These are phyloP conservation scores for Aspergillus fumigatus DNA, from an alignment of 2,329 filamentous ascomycete species.

Conservation along the genomic window DNA sequence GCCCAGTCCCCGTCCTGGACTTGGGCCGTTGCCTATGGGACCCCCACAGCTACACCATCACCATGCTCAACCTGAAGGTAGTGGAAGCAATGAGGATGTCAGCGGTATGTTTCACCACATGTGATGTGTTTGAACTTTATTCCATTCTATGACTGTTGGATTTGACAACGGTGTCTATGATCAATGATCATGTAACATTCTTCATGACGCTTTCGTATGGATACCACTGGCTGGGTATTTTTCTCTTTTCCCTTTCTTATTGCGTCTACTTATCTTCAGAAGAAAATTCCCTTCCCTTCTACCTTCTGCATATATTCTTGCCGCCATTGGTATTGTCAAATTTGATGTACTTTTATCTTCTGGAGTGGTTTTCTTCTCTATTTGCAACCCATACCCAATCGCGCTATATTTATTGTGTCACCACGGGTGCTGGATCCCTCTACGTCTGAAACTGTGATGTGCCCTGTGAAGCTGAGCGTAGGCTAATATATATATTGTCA, in stretches of 20 bases:
- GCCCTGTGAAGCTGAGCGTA: constrained; percentile 32
- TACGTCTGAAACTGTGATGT: constrained; percentile 7
- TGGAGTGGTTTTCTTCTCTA: constrained; percentile 6
- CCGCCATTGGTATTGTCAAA: background rate
- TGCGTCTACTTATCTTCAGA: background rate
- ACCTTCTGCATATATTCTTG: constrained; percentile 4
- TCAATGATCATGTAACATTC: constrained; percentile 11
- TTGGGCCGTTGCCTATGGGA: constrained; percentile 65
- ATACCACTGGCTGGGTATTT: constrained; percentile 5
- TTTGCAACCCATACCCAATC: constrained; percentile 21
- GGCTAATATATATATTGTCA: constrained; percentile 34
- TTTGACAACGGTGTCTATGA: constrained; percentile 6
- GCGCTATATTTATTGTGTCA: constrained; percentile 16
- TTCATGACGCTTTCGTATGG: background rate
- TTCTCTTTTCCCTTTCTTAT: constrained; percentile 2
- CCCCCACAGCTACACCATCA: constrained; percentile 67
- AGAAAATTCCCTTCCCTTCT: background rate
- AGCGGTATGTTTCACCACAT: constrained; percentile 98
- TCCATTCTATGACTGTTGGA: constrained; percentile 1
- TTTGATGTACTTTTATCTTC: constrained; percentile 6
- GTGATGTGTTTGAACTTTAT: constrained; percentile 49
- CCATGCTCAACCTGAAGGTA: constrained; percentile 65
- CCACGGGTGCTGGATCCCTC: constrained; percentile 14
- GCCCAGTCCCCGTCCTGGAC: constrained; percentile 26
- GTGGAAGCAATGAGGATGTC: constrained; percentile 61